phyloP scores from a whole-genome alignment of 768 basidiomycete genomes.

The Holtermannia corniformis region DNA sequence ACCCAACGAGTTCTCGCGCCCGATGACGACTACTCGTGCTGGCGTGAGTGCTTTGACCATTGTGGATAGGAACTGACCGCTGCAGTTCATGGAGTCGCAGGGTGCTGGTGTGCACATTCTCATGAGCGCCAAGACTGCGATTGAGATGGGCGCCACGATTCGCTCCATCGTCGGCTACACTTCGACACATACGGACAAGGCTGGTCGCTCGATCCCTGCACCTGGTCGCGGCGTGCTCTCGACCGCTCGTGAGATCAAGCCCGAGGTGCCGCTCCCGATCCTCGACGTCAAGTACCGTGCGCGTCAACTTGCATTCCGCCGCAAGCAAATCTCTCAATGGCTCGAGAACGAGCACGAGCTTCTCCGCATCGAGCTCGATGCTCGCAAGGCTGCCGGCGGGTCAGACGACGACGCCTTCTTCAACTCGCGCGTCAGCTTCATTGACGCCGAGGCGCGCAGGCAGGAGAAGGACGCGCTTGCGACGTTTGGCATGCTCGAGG shows the following conservation, averaged over 20 bases:
- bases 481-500: slow-evolving; percentile 92
- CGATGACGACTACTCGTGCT: slow-evolving; percentile 88
- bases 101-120: slow-evolving; percentile 94
- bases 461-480: slow-evolving; percentile 91
- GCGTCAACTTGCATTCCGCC: slow-evolving; percentile 90
- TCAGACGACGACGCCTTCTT: slow-evolving; percentile 59
- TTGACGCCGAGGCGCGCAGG: slow-evolving; percentile 78
- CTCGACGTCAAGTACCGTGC: slow-evolving; percentile 80
- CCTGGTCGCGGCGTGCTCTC: slow-evolving; percentile 88
- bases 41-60: slow-evolving; percentile 43
- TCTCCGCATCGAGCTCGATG: slow-evolving; percentile 65
- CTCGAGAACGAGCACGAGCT: slow-evolving; percentile 76
- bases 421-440: slow-evolving; percentile 63
- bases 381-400: slow-evolving; percentile 46
- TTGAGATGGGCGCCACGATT: slow-evolving; percentile 87
- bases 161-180: slow-evolving; percentile 91
- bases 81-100: slow-evolving; percentile 81
- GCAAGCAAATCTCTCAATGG: slow-evolving; percentile 91
- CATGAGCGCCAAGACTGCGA: slow-evolving; percentile 92
- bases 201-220: slow-evolving; percentile 93
- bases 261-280: slow-evolving; percentile 66
- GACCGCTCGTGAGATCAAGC: slow-evolving; percentile 73
- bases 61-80: slow-evolving; percentile 37
- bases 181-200: slow-evolving; percentile 89
- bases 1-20: slow-evolving; percentile 97